phyloP scores from a whole-genome alignment of 1,139 yeast species.

The Nakaseomyces glabratus region DNA sequence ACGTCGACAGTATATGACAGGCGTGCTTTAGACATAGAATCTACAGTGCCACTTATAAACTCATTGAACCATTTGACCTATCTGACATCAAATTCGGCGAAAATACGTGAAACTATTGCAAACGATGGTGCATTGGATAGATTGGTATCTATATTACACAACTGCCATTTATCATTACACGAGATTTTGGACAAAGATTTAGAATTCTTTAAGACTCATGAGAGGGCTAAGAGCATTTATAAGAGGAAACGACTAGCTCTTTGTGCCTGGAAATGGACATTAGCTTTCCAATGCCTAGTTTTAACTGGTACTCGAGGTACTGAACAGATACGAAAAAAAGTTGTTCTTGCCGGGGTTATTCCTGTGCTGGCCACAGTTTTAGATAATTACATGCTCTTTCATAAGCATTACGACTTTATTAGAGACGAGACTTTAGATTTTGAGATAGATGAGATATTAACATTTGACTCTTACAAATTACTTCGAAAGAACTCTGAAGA shows the following conservation, averaged over 20 bases:
- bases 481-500: slow-evolving; percentile 16
- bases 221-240: slow-evolving; percentile 20
- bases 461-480: slow-evolving; percentile 14
- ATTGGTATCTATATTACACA: slow-evolving; percentile 74
- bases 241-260: slow-evolving; percentile 39
- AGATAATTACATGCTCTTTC: slow-evolving; percentile 58
- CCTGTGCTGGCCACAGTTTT: slow-evolving; percentile 87
- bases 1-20: slow-evolving; percentile 85
- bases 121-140: slow-evolving; percentile 90
- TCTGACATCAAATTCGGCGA: slow-evolving; percentile 74
- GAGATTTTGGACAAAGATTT: slow-evolving; percentile 18
- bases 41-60: slow-evolving; percentile 83
- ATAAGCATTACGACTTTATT: slow-evolving; percentile 31
- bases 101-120: slow-evolving; percentile 83
- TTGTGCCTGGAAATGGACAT: slow-evolving; percentile 93
- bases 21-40: slow-evolving; percentile 83
- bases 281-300: slow-evolving; percentile 86
- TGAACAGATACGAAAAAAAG: slow-evolving; percentile 72
- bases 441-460: slow-evolving; percentile 15
- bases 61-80: slow-evolving; percentile 84
- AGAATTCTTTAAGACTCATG: slow-evolving; percentile 16
- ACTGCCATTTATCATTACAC: slow-evolving; percentile 44
- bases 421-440: slow-evolving; percentile 23
- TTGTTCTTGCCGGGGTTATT: slow-evolving; percentile 83
- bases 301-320: slow-evolving; percentile 90